Evolutionary conservation across 2,329 filamentous ascomycete genomes (phyloP).

Genomic region (Calonectria multiphialidica): DNA sequence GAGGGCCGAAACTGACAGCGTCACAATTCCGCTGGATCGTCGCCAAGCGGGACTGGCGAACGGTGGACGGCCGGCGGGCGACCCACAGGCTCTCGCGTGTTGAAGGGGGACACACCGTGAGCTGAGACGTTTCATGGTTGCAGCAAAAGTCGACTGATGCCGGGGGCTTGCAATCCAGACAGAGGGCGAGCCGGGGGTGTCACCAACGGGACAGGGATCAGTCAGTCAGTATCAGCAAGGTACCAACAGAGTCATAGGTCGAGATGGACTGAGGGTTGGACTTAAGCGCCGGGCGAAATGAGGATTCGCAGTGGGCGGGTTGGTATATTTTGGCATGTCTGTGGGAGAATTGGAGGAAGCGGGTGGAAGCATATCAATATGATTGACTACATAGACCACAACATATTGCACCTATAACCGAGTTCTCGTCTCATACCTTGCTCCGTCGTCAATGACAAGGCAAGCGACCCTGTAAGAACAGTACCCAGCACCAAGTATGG

Average conservation of each 20-base stretch:
- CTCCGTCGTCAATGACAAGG: too few species aligned
- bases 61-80: constrained; percentile 35
- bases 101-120: constrained; percentile 28
- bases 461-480: neutral
- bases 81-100: constrained; percentile 32
- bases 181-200: neutral
- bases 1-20: constrained; percentile 43
- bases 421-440: neutral
- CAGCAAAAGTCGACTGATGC: constrained; percentile 46
- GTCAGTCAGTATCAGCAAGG: neutral
- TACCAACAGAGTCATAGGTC: neutral
- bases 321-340: neutral
- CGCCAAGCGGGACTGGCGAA: constrained; percentile 4
- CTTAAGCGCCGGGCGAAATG: neutral
- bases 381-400: too few species aligned
- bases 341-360: neutral
- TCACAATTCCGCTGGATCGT: constrained; percentile 36
- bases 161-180: neutral
- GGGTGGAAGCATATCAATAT: too few species aligned
- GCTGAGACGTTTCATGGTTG: constrained; percentile 60
- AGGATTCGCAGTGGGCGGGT: neutral
- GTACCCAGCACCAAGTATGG: neutral
- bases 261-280: neutral
- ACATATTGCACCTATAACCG: too few species aligned
- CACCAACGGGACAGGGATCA: neutral